Evolutionary conservation across 768 basidiomycete genomes (phyloP), one percentile per base, ranked within the genome.

Genomic region (Aureoboletus auriporus): DNA sequence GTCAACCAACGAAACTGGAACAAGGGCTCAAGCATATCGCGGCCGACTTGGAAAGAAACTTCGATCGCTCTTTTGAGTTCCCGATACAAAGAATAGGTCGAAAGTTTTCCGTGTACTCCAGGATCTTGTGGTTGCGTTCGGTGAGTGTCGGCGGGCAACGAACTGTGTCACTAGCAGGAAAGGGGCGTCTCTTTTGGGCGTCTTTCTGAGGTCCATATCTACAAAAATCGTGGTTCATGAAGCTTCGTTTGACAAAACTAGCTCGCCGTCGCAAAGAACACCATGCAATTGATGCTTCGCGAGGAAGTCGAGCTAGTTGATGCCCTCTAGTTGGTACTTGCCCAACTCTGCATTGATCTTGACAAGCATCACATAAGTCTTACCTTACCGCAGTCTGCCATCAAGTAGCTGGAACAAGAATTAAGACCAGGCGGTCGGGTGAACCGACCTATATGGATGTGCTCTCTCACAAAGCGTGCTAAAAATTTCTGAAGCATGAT

Each of bases 161-260:
- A 17, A 88, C 78, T 16, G 86, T 71, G 60, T 93, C 91, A n/a
- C n/a, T n/a, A n/a, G n/a, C n/a, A n/a, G 0, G 86, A 77, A 0
- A 85, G 83, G 34, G 79, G 66, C 10, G 84, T 86, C 49, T 78
- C 73, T 53, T 80, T 99, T 96, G 13, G 98, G 71, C 2, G 94
- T 97, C 73, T 99, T 99, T 8, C 96, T 96, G 8, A 99, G 82
- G 49, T 96, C 96, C 95, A 98, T 99, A 63, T 99, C 95, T 98
- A 58, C 38, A n/a, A 20, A 43, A 31, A 42, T 42, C 29, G 20
- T 37, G 8, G 36, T 42, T 44, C 29, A 23, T 42, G n/a, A n/a
- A 30, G 44, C n/a, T 27, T 7, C 20, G 12, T 13, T n/a, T 14
- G 26, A 34, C 28, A 12, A 39, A 28, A 23, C 10, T 23, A 28